Conservation (phyloP, 768 basidiomycete species). For the Paxillus ammoniavirescens region DNA sequence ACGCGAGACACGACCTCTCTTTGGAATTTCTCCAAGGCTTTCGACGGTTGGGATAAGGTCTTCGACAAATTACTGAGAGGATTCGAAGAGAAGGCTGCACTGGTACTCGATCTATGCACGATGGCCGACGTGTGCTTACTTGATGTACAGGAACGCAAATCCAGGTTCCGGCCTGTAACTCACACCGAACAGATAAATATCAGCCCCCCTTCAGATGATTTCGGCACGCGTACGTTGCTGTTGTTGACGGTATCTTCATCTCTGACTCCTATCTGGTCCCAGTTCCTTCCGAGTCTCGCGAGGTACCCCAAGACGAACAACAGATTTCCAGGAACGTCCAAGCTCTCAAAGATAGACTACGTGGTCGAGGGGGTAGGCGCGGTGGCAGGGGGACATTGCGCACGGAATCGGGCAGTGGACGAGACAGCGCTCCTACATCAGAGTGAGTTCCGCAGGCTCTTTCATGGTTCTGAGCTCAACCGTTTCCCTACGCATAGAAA, state of each 20-base stretch:
- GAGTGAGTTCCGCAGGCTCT: conserved; percentile 52
- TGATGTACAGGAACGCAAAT: conserved; percentile 63
- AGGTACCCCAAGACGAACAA: conserved; percentile 71
- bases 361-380: conserved; percentile 67
- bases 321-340: conserved; percentile 92
- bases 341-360: conserved; percentile 81
- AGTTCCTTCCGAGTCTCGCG: conserved; percentile 51
- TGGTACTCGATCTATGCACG: conserved; percentile 38
- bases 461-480: background rate
- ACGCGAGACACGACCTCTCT: conserved; percentile 36
- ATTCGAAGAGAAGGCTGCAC: conserved; percentile 73
- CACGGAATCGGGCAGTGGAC: conserved; percentile 51
- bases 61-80: conserved; percentile 76
- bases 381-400: conserved; percentile 49
- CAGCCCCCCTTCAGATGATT: conserved; percentile 55
- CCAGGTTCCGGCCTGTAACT: conserved; percentile 47
- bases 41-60: conserved; percentile 77
- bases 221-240: conserved; percentile 48
- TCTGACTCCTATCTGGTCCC: background rate
- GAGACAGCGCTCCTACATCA: conserved; percentile 61
- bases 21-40: conserved; percentile 70
- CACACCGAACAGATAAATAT: conserved; percentile 36
- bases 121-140: background rate
- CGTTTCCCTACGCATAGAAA: conserved; percentile 50
- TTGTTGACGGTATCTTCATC: background rate